Base-by-base conservation (phyloP, 2,329 filamentous ascomycete genomes). In the Coleophoma eucalyptorum region DNA sequence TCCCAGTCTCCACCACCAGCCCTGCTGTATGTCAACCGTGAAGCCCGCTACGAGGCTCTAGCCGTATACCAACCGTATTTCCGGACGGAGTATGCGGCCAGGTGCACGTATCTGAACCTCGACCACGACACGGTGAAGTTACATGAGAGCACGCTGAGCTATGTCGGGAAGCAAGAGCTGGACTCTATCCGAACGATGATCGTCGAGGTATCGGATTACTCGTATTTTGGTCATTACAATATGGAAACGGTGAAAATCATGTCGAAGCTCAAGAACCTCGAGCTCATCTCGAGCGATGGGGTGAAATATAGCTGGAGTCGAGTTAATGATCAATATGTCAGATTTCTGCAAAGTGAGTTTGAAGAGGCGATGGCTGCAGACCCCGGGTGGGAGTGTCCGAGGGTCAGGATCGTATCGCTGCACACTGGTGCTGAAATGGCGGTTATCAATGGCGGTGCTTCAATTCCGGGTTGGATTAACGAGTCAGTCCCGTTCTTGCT, bases 21-120 rank as follows among this genome's bases (percentile, higher is more conserved):
- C 1, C 52, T 63, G 16, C 53, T 69, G 5, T 60, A 64, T 49
- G 53, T 58, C n/a, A 61, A 52, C 42, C 57, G 43, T 2, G 66
- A 69, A 55, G 61, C 66, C 5, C 62, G 67, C 2, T 49, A 19
- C 46, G 46, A 49, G 33, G 46, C 40, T 21, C 45, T 47, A 37
- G 40, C 46, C 2, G 31, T 50, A 47, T 64, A 63, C 44, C 44
- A n/a, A 20, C 46, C 47, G 21, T 42, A 4, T 37, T 58, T 60
- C 46, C n/a, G n/a, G n/a, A 59, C 57, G 6, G 21, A 35, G 3
- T 10, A 37, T 11, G 53, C 54, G 10, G 37, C 50, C 4, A 50
- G 40, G 2, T 54, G 47, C 42, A 62, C 52, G 11, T 65, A 63
- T 51, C 18, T 60, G 1, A 51, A 49, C 20, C 55, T 58, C 41